phyloP scores from a whole-genome alignment of 2,329 filamentous ascomycete species.

The Sporothrix dimorphospora region DNA sequence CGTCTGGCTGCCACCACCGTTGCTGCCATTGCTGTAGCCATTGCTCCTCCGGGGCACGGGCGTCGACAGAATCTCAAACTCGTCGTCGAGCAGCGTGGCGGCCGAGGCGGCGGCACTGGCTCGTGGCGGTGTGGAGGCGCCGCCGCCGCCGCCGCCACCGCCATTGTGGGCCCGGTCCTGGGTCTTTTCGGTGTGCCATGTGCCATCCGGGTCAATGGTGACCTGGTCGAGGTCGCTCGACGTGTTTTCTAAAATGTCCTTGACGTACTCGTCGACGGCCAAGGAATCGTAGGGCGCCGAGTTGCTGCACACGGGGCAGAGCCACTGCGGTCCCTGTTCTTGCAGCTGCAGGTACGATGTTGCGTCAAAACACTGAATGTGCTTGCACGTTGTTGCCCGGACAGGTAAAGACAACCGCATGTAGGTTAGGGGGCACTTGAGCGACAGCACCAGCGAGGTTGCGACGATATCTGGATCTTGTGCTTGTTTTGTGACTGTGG shows the following conservation, averaged over 20 bases:
- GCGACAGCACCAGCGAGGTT: constrained; percentile 82
- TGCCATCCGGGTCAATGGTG: constrained; percentile 83
- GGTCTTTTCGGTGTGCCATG: constrained; percentile 58
- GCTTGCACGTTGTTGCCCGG: constrained; percentile 76
- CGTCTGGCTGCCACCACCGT: constrained; percentile 25
- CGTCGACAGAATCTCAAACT: constrained; percentile 22
- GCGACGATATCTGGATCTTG: constrained; percentile 88
- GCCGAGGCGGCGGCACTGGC: background rate
- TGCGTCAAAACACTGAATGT: constrained; percentile 95
- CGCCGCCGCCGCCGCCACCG: background rate
- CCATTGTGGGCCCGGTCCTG: constrained; percentile 41
- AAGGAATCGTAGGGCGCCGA: constrained; percentile 77
- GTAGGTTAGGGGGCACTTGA: constrained; percentile 91
- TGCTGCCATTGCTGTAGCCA: constrained; percentile 28
- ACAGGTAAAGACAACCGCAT: constrained; percentile 79
- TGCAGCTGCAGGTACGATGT: constrained; percentile 90
- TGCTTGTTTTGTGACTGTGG: constrained; percentile 74
- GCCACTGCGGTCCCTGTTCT: constrained; percentile 95
- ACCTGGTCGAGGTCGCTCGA: constrained; percentile 76
- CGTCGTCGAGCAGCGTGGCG: constrained; percentile 22
- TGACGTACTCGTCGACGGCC: constrained; percentile 89
- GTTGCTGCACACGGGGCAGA: constrained; percentile 93
- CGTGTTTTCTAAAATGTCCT: constrained; percentile 80
- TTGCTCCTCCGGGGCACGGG: background rate
- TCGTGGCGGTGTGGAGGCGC: background rate